Base-by-base conservation (phyloP, 2,329 filamentous ascomycete genomes). In the Bretziella fagacearum region DNA sequence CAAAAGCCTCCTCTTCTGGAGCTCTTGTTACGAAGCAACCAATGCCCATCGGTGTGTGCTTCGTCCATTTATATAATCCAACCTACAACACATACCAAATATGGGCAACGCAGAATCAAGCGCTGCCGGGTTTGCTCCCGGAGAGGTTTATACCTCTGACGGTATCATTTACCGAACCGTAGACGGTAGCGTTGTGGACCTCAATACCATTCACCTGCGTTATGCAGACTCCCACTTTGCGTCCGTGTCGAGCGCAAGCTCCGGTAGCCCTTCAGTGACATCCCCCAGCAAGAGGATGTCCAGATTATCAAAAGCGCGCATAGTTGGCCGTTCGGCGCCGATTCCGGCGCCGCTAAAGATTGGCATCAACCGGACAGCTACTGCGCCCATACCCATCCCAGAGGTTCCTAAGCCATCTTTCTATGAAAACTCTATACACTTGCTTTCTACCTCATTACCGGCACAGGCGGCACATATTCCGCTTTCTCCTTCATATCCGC, bases 51-150 rank as follows among this genome's bases (percentile, higher is more conserved):
- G n/a, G n/a, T n/a, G n/a, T n/a, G n/a, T n/a, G n/a, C n/a, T n/a
- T n/a, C n/a, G n/a, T n/a, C 10, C n/a, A 22, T 44, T 11, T 22
- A 20, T 30, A 22, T 13, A 44, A 8, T 15, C 10, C 3, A 44
- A 4, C 8, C 11, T n/a, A n/a, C n/a, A n/a, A 44, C 22, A 46
- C 22, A 45, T 10, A 37, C 15, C n/a, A 17, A 47, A 20, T 5
- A 48, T 48, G 46, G 46, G 46, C 8, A 48, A 41, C 39, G 46
- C 46, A 11, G 37, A 48, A 27, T 48, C 46, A 2, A 40, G 44
- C 36, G 39, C 23, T 20, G 46, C 39, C 11, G 46, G 46, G 7
- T 42, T 35, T 23, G 32, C 40, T 7, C 46, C 46, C 15, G 46
- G 46, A 6, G 39, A 43, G 36, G n/a, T 48, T 6, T 41, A 48